Conservation (phyloP, 257 asterid species). For the Plantago major region DNA sequence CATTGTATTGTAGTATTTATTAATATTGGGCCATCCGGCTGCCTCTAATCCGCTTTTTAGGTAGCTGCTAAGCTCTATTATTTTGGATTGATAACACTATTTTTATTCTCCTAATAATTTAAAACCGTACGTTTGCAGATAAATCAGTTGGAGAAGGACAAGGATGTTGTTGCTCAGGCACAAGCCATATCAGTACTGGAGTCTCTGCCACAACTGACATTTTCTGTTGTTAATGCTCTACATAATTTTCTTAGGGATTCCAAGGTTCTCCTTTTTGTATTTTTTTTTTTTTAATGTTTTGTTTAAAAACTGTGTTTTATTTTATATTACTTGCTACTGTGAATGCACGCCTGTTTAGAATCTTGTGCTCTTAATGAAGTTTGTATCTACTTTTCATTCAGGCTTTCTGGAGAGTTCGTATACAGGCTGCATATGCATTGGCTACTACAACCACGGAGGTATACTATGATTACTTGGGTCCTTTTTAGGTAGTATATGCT, state of each 20-base stretch:
- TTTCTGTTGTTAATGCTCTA: slow-evolving; percentile 76
- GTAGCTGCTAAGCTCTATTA: too few relatives aligned
- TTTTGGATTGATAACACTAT: too few relatives aligned
- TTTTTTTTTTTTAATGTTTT: slow-evolving; percentile 23
- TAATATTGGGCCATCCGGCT: too few relatives aligned
- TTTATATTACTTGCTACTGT: background rate
- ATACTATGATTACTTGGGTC: slow-evolving; percentile 2
- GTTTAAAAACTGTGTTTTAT: background rate
- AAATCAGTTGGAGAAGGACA: slow-evolving; percentile 95
- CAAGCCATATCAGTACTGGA: slow-evolving; percentile 85
- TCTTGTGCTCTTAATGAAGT: slow-evolving; percentile 17
- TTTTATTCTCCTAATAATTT: too few relatives aligned
- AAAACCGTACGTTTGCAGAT: slow-evolving; percentile 35
- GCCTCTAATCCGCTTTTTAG: too few relatives aligned
- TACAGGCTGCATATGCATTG: slow-evolving; percentile 92
- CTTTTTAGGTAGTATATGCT: background rate
- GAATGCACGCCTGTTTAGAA: slow-evolving; percentile 5
- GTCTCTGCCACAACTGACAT: slow-evolving; percentile 78
- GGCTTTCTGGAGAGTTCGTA: slow-evolving; percentile 97
- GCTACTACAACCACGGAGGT: slow-evolving; percentile 90
- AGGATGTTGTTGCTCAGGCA: slow-evolving; percentile 93
- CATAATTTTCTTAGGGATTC: slow-evolving; percentile 77
- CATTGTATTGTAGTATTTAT: too few relatives aligned
- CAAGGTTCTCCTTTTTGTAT: slow-evolving; percentile 51
- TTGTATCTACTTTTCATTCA: slow-evolving; percentile 25